Evolutionary conservation across 208 protist species (phyloP).

Genomic region (Trypanosoma avium): DNA sequence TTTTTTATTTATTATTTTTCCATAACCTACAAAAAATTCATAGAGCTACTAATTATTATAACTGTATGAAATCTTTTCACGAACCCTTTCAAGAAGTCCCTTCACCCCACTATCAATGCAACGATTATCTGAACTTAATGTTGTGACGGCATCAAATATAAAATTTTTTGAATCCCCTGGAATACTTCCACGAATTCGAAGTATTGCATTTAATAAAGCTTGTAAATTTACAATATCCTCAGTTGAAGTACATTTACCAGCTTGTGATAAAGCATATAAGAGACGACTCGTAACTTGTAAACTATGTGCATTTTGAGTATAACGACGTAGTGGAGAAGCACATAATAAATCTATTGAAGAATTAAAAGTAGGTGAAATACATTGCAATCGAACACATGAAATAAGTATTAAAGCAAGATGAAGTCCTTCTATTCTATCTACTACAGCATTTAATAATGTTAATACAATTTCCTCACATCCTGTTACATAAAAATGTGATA

Average conservation of each 20-base stretch:
- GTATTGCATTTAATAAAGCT: constrained; percentile 3
- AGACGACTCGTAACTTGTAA: constrained; percentile 21
- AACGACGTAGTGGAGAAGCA: constrained; percentile 18
- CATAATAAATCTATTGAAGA: constrained; percentile 15
- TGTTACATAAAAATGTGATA: constrained; percentile 27
- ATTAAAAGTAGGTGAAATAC: constrained; percentile 8
- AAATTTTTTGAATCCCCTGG: constrained; percentile 19
- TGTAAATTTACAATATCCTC: constrained; percentile 9
- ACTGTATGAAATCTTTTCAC: constrained; percentile 8
- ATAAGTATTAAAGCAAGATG: constrained; percentile 24
- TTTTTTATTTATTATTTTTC: too few relatives aligned
- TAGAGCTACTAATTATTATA: not conserved
- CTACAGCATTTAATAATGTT: constrained; percentile 15
- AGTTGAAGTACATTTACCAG: constrained; percentile 10
- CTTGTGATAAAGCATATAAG: constrained; percentile 20
- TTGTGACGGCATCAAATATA: constrained; percentile 19
- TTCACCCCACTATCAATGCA: constrained; percentile 21
- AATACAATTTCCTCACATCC: constrained; percentile 20
- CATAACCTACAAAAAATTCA: not conserved
- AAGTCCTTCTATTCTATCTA: constrained; percentile 8
- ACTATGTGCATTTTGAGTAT: constrained; percentile 12
- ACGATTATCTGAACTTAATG: constrained; percentile 5
- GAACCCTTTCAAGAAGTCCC: constrained; percentile 11
- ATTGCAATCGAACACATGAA: constrained; percentile 17
- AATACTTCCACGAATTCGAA: not conserved